phyloP scores from a whole-genome alignment of 1,284 basidiomycete genomes.

The Cryptococcus maquisensis region DNA sequence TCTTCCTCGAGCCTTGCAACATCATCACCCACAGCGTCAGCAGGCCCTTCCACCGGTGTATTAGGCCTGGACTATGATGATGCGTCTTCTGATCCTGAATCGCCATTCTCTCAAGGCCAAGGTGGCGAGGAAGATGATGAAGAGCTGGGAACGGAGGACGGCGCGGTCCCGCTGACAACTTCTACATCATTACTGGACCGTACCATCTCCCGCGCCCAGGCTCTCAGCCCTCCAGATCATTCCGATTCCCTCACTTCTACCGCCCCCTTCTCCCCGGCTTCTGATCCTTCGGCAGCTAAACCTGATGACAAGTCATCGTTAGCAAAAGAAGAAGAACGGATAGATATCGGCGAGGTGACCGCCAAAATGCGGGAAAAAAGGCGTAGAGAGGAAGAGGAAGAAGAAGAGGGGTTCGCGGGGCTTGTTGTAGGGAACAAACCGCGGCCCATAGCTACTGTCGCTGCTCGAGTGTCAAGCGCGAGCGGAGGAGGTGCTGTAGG shows the following conservation, averaged over 20 bases:
- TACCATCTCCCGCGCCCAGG: conserved; percentile 1
- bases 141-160: conserved; percentile 27
- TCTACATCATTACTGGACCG: not conserved
- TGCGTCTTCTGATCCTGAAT: conserved; percentile 43
- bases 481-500: not conserved
- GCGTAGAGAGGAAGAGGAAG: conserved; percentile 58
- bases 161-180: not conserved
- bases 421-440: conserved; percentile 17
- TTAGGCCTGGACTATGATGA: conserved; percentile 48
- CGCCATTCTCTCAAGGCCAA: conserved; percentile 4
- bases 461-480: not conserved
- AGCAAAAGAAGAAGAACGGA: not conserved
- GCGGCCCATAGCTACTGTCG: not conserved
- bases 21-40: not conserved
- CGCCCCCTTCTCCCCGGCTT: conserved; percentile 9
- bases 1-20: not conserved
- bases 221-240: conserved; percentile 45
- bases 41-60: conserved; percentile 5
- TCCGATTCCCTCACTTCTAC: conserved; percentile 44
- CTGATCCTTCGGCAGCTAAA: too few species aligned
- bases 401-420: conserved; percentile 59
- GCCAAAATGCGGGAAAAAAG: conserved; percentile 63
- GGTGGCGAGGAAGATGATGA: not conserved
- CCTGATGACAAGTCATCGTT: conserved; percentile 29
- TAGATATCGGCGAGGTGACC: conserved; percentile 47